Base-by-base conservation (phyloP, 2,329 filamentous ascomycete genomes). In the Alternaria rosae region DNA sequence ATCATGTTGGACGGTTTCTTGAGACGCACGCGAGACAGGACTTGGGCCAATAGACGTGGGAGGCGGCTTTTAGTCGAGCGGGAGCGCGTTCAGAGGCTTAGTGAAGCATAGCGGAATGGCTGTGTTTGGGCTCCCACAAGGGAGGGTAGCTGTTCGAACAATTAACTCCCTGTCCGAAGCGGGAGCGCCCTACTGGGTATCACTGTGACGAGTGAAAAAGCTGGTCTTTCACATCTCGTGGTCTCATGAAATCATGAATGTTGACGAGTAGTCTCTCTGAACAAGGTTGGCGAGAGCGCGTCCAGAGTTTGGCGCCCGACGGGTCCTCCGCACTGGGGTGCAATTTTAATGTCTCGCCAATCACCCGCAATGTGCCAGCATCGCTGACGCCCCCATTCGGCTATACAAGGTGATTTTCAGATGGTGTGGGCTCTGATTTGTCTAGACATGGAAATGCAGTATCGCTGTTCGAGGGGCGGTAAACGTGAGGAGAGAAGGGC, bases 1-100 rank as follows among this genome's bases (percentile, higher is more conserved):
- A 13, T 23, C 68, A 73, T 67, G 71, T 67, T 65, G 70, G 68
- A 63, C 61, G 58, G 32, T 54, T 25, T 48, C 63, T 69, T 76
- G 73, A 76, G 74, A 78, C 74, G 70, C 57, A 63, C 63, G 62
- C 73, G 72, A 77, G 73, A 77, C 75, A 65, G 51, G 51, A 58
- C 61, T 54, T 68, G 58, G 55, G 69, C 74, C 71, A 76, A 76
- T 75, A 25, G 63, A 60, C 17, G 58, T 21, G 17, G 45, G 38
- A 48, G 54, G 51, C 61, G 68, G 50, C 60, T 57, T 44, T 54
- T n/a, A 57, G 52, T 52, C 57, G 60, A 57, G 65, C 58, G 65
- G 55, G 62, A 65, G 65, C 61, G 61, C 59, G 55, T 63, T 42
- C 38, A 41, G 26, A 54, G 28, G 17, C 54, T n/a, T 23, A 28